Base-by-base conservation (phyloP, 106 monocot species). In the Iris macrosiphon region DNA sequence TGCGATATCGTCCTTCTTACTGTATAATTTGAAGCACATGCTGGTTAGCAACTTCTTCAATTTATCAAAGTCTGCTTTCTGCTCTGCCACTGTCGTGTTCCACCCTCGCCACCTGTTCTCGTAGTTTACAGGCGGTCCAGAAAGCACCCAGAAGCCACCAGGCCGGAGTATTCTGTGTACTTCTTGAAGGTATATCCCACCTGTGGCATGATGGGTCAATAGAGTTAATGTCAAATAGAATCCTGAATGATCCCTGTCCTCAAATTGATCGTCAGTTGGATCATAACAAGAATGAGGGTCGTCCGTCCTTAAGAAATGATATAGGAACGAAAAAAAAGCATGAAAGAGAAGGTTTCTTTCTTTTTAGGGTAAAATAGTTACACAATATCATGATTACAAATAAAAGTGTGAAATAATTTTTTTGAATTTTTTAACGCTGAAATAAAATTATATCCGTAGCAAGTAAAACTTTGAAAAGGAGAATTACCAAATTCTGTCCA, bases 11-110 rank as follows among this genome's bases (percentile, higher is more conserved):
- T 75, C 84, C 47, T 79, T 84, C 34, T 52, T 79, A 38, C 51
- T 84, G 64, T 79, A 84, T 27, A 75, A 63, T 62, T 75, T 84
- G 71, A 84, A 84, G 60, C 84, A 84, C 84, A 84, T 75, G 79
- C 59, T 60, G 16, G 63, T 72, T 28, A 84, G 64, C 57, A 72
- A 64, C 67, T 72, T 84, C 27, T 84, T 84, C 23, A 84, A 52
- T 17, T 72, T 65, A 44, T 79, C 72, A 49, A 79, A 71, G 59
- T 84, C 79, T 41, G 67, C 45, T 64, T 84, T 84, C 64, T 79
- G 84, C 54, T 67, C 79, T 23, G 62, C 71, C 28, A 59, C 72
- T 31, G 84, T 84, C 12, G 84, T 84, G 68, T 84, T 79, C 84
- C 84, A 84, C 17, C 84, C 84, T 12, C 63, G 74, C 84, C 84